Evolutionary conservation across 2,329 filamentous ascomycete species (phyloP), one percentile per base, ranked within the genome.

Genomic region (Claviceps quebecensis): DNA sequence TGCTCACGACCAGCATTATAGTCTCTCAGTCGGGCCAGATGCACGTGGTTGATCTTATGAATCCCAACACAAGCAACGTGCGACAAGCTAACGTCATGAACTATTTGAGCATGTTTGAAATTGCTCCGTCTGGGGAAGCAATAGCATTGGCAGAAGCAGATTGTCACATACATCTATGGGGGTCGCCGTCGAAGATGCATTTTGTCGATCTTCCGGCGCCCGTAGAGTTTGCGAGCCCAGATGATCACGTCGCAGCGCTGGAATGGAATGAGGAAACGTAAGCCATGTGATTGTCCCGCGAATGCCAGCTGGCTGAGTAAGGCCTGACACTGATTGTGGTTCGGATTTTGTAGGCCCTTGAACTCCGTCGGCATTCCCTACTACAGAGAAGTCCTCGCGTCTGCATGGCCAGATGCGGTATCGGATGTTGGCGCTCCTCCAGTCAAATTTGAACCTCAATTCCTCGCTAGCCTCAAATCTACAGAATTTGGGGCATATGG

Each of bases 21-120:
- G 83, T 90, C 29, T 95, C 91, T 2, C 88, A 94, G 61, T 86
- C 81, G 44, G 93, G 94, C 1, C 89, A 96, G 66, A 86, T 98
- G 65, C 91, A 98, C 64, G 85, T 97, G 14, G 88, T 97, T 48
- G 93, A 98, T 65, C 77, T 98, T 5, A 88, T 94, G 80, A 95
- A 95, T 56, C 87, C 88, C 0, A 90, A 94, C 61, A 84, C 87
- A 19, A 88, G 87, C 62, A 90, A 86, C 58, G 80, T 95, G 49
- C 80, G 86, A 48, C 89, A 94, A 68, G 84, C 86, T 37, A 89
- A 90, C 59, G 80, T 90, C 4, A 76, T 83, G 29, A 77, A 76
- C 1, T 87, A 84, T 58, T 76, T 95, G 58, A 82, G 80, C 53
- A 84, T 86, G 56, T 81, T 96, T 56, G 89, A 95, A 59, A 82